Evolutionary conservation across 108 stramenopile genomes (phyloP).

Genomic region (Skeletonema marinoi): DNA sequence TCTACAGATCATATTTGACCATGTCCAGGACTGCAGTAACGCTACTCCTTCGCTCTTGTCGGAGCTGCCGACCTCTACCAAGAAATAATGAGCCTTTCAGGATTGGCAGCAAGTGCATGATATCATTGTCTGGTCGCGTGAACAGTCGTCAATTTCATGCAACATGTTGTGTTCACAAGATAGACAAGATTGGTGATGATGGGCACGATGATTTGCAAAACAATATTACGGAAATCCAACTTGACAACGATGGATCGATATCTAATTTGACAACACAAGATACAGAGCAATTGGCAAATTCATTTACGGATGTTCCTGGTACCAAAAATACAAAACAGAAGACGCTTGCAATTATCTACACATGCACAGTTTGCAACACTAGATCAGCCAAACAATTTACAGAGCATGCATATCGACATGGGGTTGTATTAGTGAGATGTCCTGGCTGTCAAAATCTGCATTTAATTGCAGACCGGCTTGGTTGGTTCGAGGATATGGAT

Average conservation of each 20-base stretch:
- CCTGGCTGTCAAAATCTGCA: slow-evolving; percentile 94
- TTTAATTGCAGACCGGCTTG: slow-evolving; percentile 96
- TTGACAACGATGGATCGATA: background rate
- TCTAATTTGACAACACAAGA: background rate
- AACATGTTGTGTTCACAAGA: background rate
- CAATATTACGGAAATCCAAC: background rate
- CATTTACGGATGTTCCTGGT: slow-evolving; percentile 49
- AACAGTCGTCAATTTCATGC: background rate
- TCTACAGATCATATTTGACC: too few relatives aligned
- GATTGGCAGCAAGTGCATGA: too few relatives aligned
- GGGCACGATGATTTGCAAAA: slow-evolving; percentile 5
- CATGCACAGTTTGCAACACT: slow-evolving; percentile 96
- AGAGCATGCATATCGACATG: slow-evolving; percentile 90
- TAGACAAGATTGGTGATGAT: background rate
- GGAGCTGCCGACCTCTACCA: background rate
- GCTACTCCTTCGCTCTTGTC: background rate
- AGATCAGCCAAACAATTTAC: slow-evolving; percentile 93
- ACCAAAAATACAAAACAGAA: slow-evolving; percentile 63
- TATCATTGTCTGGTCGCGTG: too few relatives aligned
- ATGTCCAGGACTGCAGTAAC: background rate
- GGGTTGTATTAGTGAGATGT: slow-evolving; percentile 94
- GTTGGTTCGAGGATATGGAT: slow-evolving; percentile 62
- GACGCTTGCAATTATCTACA: slow-evolving; percentile 88
- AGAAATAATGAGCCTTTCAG: background rate
- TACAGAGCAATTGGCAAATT: slow-evolving; percentile 4